Evolutionary conservation across 2,329 filamentous ascomycete species (phyloP), one percentile per base, ranked within the genome.

Genomic region (Neocucurbitaria cava): DNA sequence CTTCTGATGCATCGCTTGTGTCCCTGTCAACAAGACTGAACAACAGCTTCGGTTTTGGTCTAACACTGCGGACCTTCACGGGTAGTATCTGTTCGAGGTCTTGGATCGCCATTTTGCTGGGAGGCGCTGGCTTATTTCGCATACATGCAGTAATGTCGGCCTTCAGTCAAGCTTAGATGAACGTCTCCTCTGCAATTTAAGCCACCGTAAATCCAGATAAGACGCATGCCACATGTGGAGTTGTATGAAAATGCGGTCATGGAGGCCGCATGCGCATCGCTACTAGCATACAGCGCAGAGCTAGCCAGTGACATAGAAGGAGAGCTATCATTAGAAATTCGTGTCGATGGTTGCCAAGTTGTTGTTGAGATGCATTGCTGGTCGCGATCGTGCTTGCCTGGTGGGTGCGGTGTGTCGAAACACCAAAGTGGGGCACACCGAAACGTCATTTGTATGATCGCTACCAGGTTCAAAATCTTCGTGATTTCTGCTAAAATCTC

Each of bases 391-490:
- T n/a, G n/a, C n/a, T n/a, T n/a, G n/a, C n/a, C n/a, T n/a, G n/a
- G n/a, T n/a, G 47, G 31, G 39, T 50, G 45, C 50, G 62, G 51
- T 33, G 55, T 11, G 45, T 53, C 59, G 59, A 62, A 65, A 68
- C 61, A 18, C 48, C 35, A 33, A 47, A 54, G 62, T 59, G 60
- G 56, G 59, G 57, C 64, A 21, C 41, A 10, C 28, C 56, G 59
- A 68, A 68, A 68, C 65, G 47, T 41, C 41, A 42, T 46, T n/a
- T 58, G 65, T 50, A 46, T 50, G 63, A 62, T 68, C 65, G 60
- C 45, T 40, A 26, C 62, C 36, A 23, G 64, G 60, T 46, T 49
- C 24, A 39, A 15, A 20, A 36, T 54, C 13, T 10, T 30, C 24
- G 9, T 26, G 24, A 26, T 5, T 26, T 26, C 2, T 5, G 24